These are phyloP conservation scores for Colletotrichum kahawae DNA, from an alignment of 2,329 filamentous ascomycete genomes.

Conservation along the genomic window DNA sequence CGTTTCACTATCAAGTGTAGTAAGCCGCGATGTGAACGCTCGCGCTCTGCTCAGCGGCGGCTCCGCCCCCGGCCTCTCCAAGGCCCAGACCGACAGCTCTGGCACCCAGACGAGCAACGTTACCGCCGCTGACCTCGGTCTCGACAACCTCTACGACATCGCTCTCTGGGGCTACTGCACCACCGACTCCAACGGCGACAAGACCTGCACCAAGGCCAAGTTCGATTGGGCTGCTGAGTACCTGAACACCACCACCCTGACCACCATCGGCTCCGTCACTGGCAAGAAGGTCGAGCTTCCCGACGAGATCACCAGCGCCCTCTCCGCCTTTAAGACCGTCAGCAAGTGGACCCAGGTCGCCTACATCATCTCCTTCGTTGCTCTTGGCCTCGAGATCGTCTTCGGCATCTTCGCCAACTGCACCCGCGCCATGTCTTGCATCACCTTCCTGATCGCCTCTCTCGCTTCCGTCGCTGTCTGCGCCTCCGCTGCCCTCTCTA, in stretches of 20 bases:
- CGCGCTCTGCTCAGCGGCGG: conserved; percentile 34
- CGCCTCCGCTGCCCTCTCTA: conserved; percentile 74
- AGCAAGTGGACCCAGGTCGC: conserved; percentile 84
- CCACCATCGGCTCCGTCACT: conserved; percentile 53
- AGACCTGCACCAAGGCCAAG: conserved; percentile 72
- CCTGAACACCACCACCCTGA: conserved; percentile 68
- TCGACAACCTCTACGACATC: conserved; percentile 81
- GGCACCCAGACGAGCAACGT: conserved; percentile 49
- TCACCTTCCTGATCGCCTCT: conserved; percentile 78
- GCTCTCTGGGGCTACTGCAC: conserved; percentile 88
- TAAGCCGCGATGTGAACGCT: conserved; percentile 23
- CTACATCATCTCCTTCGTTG: conserved; percentile 75
- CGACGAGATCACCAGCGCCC: conserved; percentile 65
- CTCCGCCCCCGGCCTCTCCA: conserved; percentile 25
- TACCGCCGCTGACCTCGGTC: conserved; percentile 61
- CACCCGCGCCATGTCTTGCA: conserved; percentile 80
- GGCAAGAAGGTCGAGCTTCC: conserved; percentile 69
- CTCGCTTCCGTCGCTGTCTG: conserved; percentile 61
- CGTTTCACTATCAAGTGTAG: conserved; percentile 31
- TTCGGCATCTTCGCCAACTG: conserved; percentile 84
- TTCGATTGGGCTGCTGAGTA: conserved; percentile 80
- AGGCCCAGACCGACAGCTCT: conserved; percentile 29
- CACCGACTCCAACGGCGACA: conserved; percentile 58
- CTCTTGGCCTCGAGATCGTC: conserved; percentile 74
- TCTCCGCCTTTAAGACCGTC: conserved; percentile 76